phyloP scores from a whole-genome alignment of 2,329 filamentous ascomycete genomes.

The Penicillium brasilianum region DNA sequence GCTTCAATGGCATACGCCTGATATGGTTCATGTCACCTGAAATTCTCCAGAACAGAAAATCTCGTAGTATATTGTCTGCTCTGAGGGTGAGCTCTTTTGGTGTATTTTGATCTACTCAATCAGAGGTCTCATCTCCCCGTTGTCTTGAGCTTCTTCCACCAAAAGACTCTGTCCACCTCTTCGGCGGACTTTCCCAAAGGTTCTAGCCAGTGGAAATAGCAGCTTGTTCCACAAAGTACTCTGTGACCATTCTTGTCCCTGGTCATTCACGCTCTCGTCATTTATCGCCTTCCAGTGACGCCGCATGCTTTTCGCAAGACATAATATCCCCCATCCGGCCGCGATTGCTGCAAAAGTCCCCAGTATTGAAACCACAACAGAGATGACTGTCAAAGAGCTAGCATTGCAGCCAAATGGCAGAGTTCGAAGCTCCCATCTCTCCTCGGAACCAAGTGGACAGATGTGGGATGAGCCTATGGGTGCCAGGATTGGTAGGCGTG shows the following conservation, averaged over 20 bases:
- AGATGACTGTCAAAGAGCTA: constrained; percentile 48
- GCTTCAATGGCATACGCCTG: too few relatives aligned
- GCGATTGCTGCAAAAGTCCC: constrained; percentile 35
- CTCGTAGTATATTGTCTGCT: background rate
- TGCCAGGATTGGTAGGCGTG: constrained; percentile 44
- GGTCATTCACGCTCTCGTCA: constrained; percentile 13
- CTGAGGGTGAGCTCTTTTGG: background rate
- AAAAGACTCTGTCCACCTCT: background rate
- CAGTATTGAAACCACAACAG: constrained; percentile 39
- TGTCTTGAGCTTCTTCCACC: constrained; percentile 16
- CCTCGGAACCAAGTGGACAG: constrained; percentile 46
- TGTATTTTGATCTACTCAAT: constrained; percentile 21
- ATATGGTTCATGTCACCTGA: too few relatives aligned
- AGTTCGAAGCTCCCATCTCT: constrained; percentile 50
- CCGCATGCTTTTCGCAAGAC: constrained; percentile 20
- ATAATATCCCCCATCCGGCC: constrained; percentile 25
- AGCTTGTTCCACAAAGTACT: background rate
- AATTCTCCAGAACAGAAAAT: too few relatives aligned
- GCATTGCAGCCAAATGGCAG: constrained; percentile 47
- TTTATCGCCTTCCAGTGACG: constrained; percentile 20
- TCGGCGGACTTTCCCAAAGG: background rate
- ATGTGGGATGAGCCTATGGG: constrained; percentile 42
- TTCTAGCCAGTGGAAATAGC: background rate
- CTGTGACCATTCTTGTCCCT: background rate
- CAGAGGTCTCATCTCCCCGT: constrained; percentile 36